These are phyloP conservation scores for Sicyos baderoa DNA, from an alignment of 306 rosid genomes.

Conservation along the genomic window DNA sequence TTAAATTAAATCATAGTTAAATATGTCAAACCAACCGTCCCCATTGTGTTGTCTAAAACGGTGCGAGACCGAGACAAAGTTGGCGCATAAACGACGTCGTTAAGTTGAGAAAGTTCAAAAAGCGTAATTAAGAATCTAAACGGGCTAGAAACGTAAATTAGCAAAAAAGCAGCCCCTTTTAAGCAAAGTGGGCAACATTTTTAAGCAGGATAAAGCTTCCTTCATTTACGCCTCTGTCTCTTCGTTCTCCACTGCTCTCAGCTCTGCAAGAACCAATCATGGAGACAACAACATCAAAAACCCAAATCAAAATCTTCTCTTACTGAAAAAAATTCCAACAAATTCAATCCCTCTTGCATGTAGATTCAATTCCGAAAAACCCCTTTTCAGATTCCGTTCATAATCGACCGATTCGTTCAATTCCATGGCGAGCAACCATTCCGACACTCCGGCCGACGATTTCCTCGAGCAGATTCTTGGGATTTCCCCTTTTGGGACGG, in stretches of 20 bases:
- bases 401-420: not conserved
- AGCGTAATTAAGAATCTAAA: not conserved
- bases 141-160: slow-evolving; percentile 6
- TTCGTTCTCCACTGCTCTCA: not conserved
- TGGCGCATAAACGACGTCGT: not conserved
- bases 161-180: slow-evolving; percentile 4
- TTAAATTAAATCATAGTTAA: too few relatives aligned
- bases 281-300: not conserved
- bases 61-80: not conserved
- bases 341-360: slow-evolving; percentile 9
- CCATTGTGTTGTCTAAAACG: too few relatives aligned
- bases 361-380: not conserved
- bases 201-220: slow-evolving; percentile 16
- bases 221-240: slow-evolving; percentile 11
- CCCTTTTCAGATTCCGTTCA: not conserved
- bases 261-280: not conserved
- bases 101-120: not conserved
- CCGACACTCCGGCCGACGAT: slow-evolving; percentile 68
- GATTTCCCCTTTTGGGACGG: slow-evolving; percentile 49
- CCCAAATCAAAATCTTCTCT: not conserved
- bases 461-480: slow-evolving; percentile 91
- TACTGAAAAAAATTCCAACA: not conserved
- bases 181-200: slow-evolving; percentile 12
- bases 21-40: too few relatives aligned
- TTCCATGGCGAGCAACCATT: slow-evolving; percentile 69